Evolutionary conservation across 2,329 filamentous ascomycete species (phyloP).

Genomic region (Cadophora sp.): DNA sequence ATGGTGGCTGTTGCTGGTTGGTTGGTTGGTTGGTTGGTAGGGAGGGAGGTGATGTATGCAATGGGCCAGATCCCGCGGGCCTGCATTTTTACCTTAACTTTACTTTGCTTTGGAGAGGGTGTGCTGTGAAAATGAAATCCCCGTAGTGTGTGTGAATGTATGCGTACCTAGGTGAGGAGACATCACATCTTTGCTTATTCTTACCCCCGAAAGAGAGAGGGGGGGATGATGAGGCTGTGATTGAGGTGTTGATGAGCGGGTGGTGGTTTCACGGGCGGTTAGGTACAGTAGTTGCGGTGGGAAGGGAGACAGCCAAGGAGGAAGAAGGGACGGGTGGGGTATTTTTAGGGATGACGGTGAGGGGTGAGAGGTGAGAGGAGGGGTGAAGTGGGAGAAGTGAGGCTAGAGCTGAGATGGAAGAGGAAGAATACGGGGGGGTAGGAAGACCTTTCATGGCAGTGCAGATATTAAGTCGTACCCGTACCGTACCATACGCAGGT

Average conservation of each 20-base stretch:
- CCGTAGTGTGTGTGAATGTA: too few species aligned
- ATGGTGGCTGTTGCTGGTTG: not conserved
- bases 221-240: conserved; percentile 12
- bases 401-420: conserved; percentile 11
- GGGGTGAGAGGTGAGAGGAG: too few species aligned
- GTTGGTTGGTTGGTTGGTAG: conserved; percentile 5
- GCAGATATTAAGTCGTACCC: conserved; percentile 3
- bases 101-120: conserved; percentile 1
- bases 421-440: conserved; percentile 11
- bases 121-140: not conserved
- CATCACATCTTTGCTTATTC: not conserved
- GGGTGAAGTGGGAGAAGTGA: too few species aligned
- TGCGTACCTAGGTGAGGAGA: too few species aligned
- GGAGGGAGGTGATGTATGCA: not conserved
- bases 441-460: not conserved
- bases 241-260: too few species aligned
- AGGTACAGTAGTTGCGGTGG: too few species aligned
- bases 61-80: conserved; percentile 13
- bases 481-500: not conserved
- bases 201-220: too few species aligned
- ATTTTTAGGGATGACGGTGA: conserved; percentile 10
- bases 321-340: too few species aligned
- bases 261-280: conserved; percentile 16
- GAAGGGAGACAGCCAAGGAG: not conserved
- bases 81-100: not conserved